Evolutionary conservation across 306 rosid species (phyloP).

Genomic region (Comarum palustre): DNA sequence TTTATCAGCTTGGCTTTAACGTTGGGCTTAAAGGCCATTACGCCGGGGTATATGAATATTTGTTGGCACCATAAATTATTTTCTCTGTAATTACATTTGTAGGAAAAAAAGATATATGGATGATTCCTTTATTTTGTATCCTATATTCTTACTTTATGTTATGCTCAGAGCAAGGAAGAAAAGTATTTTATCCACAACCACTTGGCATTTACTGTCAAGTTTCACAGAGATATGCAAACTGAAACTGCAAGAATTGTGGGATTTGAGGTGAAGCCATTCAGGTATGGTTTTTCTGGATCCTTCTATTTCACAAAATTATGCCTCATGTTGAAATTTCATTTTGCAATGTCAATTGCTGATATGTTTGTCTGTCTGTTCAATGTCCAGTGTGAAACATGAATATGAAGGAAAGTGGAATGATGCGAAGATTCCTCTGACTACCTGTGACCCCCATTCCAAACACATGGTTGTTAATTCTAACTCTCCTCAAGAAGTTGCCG

Average conservation of each 20-base stretch:
- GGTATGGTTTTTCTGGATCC: conserved; percentile 37
- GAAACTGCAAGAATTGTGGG: conserved; percentile 93
- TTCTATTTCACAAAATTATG: conserved; percentile 1
- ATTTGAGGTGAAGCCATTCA: conserved; percentile 90
- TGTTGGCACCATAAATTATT: conserved; percentile 14
- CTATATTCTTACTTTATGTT: conserved; percentile 21
- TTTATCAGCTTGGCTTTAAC: conserved; percentile 83
- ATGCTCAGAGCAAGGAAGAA: conserved; percentile 77
- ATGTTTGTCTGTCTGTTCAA: conserved; percentile 25
- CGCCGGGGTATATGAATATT: conserved; percentile 54
- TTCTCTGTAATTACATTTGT: not conserved
- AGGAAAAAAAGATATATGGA: not conserved
- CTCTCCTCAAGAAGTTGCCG: conserved; percentile 95
- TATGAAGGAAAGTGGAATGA: conserved; percentile 78
- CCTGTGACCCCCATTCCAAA: conserved; percentile 92
- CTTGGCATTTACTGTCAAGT: conserved; percentile 85
- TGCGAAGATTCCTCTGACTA: conserved; percentile 60
- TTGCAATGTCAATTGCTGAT: conserved; percentile 21
- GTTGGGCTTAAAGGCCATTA: conserved; percentile 89
- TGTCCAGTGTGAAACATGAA: conserved; percentile 78
- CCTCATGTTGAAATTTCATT: conserved; percentile 16
- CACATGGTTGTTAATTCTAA: conserved; percentile 73
- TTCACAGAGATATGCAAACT: conserved; percentile 65
- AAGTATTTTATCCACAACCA: conserved; percentile 84
- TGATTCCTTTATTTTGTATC: conserved; percentile 18